Conservation (phyloP, 345 rosid species). For the Pistacia atlantica region DNA sequence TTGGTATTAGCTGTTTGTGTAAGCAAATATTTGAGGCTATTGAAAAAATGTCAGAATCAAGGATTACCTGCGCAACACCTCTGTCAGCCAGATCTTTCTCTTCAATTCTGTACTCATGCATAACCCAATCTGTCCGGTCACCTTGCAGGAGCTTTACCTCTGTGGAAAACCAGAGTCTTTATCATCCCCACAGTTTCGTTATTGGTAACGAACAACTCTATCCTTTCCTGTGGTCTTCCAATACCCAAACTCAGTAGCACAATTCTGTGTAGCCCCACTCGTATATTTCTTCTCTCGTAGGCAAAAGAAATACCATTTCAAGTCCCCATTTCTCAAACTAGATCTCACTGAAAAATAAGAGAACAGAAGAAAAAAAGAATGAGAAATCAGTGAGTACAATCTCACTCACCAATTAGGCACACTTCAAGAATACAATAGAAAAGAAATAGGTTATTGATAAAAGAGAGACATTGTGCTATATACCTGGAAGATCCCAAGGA, state of each 20-base stretch:
- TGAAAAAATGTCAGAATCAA: not conserved
- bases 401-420: not conserved
- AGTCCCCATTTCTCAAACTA: conserved; percentile 46
- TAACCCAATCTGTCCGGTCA: conserved; percentile 79
- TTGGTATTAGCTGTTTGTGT: too few species aligned
- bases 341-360: conserved; percentile 40
- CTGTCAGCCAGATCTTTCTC: conserved; percentile 28
- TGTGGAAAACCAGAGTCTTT: conserved; percentile 63
- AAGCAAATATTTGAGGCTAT: not conserved
- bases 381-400: not conserved
- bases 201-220: conserved; percentile 43
- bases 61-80: conserved; percentile 34
- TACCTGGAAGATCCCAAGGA: conserved; percentile 74
- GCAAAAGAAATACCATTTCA: conserved; percentile 85
- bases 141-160: conserved; percentile 52
- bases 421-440: not conserved
- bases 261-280: conserved; percentile 42
- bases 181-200: conserved; percentile 54
- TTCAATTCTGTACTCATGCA: conserved; percentile 71
- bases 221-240: conserved; percentile 89
- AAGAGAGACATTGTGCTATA: not conserved
- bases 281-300: conserved; percentile 63
- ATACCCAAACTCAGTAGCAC: conserved; percentile 56
- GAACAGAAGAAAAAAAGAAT: not conserved
- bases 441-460: not conserved